Conservation (phyloP, 129 eudicot genomes). For the Cynara cardunculus region DNA sequence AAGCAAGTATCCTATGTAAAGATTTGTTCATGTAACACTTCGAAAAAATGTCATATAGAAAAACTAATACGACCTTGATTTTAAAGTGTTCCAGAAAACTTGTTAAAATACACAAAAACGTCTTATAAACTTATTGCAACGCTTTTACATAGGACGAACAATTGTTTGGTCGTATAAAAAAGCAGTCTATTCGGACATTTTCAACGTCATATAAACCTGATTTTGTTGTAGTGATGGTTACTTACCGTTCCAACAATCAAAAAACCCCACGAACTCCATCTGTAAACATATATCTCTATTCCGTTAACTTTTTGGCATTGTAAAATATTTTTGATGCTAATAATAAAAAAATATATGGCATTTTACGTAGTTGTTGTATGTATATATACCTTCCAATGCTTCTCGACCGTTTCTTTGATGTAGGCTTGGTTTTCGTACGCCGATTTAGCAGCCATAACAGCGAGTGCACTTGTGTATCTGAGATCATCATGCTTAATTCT, state of each 20-base stretch:
- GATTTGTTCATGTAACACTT: not conserved
- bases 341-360: not conserved
- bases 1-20: not conserved
- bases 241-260: constrained; percentile 55
- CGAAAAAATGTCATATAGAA: not conserved
- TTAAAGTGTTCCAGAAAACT: not conserved
- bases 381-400: constrained; percentile 68
- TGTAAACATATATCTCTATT: constrained; percentile 20
- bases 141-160: no score
- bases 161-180: not conserved
- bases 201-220: not conserved
- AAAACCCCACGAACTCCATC: constrained; percentile 54
- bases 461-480: constrained; percentile 45
- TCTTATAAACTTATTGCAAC: not conserved
- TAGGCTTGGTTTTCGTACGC: constrained; percentile 63
- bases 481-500: constrained; percentile 42
- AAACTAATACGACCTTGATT: not conserved
- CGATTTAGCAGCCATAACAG: constrained; percentile 64
- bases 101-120: not conserved
- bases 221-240: not conserved
- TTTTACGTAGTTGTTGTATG: not conserved
- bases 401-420: constrained; percentile 37
- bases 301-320: not conserved
- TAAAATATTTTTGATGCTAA: not conserved
- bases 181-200: not conserved